Evolutionary conservation across 2,329 filamentous ascomycete genomes (phyloP).

Genomic region (Aphanoascus verrucosus): DNA sequence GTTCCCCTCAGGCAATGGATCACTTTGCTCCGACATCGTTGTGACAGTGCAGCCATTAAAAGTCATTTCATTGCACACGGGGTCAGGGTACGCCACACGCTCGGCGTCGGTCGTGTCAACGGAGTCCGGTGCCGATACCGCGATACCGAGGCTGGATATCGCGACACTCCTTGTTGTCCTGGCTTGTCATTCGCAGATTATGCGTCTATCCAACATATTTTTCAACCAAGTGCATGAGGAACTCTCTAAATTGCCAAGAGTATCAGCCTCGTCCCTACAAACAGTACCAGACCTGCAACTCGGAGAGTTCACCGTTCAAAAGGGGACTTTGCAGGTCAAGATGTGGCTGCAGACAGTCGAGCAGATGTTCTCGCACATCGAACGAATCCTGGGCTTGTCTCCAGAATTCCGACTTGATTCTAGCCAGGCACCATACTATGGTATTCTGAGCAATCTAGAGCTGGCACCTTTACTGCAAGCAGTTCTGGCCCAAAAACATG

Average conservation of each 20-base stretch:
- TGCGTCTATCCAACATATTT: background rate
- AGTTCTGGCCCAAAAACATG: background rate
- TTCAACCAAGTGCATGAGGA: background rate
- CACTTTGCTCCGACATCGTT: background rate
- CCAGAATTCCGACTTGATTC: slow-evolving; percentile 2
- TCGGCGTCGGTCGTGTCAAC: background rate
- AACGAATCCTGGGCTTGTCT: background rate
- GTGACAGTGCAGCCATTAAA: background rate
- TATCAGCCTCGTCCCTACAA: background rate
- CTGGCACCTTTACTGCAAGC: background rate
- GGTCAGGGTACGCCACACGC: background rate
- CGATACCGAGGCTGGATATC: background rate
- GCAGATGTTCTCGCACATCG: background rate
- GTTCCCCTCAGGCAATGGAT: background rate
- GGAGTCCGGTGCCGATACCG: background rate
- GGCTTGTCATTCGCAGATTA: background rate
- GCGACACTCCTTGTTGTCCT: slow-evolving; percentile 3
- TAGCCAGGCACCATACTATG: background rate
- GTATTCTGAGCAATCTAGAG: background rate
- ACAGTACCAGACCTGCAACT: background rate
- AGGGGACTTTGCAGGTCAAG: background rate
- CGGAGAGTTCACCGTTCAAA: background rate
- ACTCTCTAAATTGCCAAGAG: background rate
- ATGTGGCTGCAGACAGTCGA: background rate
- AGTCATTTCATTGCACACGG: background rate